Conservation (phyloP, 2,329 filamentous ascomycete species). For the Balansia obtecta region DNA sequence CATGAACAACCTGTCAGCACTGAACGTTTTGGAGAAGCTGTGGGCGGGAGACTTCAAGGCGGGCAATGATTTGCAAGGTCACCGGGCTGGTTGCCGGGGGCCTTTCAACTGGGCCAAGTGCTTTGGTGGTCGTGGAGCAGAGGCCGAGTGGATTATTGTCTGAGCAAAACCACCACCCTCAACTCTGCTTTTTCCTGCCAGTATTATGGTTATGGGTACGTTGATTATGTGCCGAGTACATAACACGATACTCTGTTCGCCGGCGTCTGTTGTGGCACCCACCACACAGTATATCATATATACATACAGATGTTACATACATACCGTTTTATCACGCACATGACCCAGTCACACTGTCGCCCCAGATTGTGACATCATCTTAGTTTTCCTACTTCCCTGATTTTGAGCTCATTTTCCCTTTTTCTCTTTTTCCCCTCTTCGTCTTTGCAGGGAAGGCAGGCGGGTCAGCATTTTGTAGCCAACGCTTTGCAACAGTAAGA, state of each 20-base stretch:
- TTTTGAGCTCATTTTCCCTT: neutral
- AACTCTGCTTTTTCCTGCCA: neutral
- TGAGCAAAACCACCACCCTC: constrained; percentile 14
- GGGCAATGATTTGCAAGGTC: constrained; percentile 19
- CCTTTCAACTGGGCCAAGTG: constrained; percentile 47
- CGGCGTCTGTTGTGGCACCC: neutral
- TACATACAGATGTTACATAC: neutral
- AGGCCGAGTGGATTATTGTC: constrained; percentile 58
- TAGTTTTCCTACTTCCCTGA: neutral
- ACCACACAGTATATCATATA: neutral
- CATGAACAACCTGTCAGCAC: constrained; percentile 79
- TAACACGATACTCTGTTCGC: no score
- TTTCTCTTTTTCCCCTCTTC: neutral
- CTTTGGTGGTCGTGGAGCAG: constrained; percentile 41
- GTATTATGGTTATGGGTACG: no score
- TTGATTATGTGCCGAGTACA: no score
- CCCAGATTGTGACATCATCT: neutral
- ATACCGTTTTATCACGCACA: neutral
- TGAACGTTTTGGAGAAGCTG: constrained; percentile 75
- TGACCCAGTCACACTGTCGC: neutral
- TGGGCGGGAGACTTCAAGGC: constrained; percentile 50
- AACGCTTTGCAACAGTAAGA: neutral
- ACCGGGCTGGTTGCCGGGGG: constrained; percentile 27
- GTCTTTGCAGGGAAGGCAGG: neutral
- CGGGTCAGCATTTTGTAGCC: neutral